Conservation (phyloP, 371 early-diverging fungal genomes). For the Nematocida homosporus region DNA sequence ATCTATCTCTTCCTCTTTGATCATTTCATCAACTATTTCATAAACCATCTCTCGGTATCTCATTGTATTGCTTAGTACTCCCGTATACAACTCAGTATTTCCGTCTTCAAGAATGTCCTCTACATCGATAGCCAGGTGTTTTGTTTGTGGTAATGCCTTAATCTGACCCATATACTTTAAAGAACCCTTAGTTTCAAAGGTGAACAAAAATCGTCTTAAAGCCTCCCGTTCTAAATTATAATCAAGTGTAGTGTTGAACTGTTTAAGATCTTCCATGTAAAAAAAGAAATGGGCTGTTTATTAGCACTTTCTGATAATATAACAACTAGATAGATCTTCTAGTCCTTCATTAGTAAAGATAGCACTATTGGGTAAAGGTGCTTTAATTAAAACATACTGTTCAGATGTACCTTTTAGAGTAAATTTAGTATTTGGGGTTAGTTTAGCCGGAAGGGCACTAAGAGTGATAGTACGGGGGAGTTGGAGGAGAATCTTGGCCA, state of each 20-base stretch:
- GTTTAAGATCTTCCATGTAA: conserved; percentile 60
- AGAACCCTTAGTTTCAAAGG: conserved; percentile 59
- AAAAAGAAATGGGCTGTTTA: conserved; percentile 32
- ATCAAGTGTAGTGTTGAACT: conserved; percentile 45
- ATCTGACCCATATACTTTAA: conserved; percentile 63
- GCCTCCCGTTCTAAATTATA: conserved; percentile 60
- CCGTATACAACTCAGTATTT: conserved; percentile 57
- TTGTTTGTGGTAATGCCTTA: conserved; percentile 13
- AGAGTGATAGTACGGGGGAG: conserved; percentile 30
- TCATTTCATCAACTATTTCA: conserved; percentile 64
- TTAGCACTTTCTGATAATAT: conserved; percentile 17
- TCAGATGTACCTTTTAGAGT: neutral
- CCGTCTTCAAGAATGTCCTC: conserved; percentile 64
- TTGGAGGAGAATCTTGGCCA: conserved; percentile 42
- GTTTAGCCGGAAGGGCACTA: conserved; percentile 7
- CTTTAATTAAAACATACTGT: conserved; percentile 9
- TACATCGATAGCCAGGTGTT: conserved; percentile 56
- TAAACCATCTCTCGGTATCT: conserved; percentile 65
- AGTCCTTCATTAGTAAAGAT: conserved; percentile 6
- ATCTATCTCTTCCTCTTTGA: conserved; percentile 58
- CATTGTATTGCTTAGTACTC: conserved; percentile 60
- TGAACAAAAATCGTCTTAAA: conserved; percentile 64
- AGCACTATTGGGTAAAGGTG: neutral
- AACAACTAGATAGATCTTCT: conserved; percentile 14
- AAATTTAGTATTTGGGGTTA: conserved; percentile 17